Evolutionary conservation across 1,139 yeast species (phyloP).

Genomic region (Suhomyces taliae): DNA sequence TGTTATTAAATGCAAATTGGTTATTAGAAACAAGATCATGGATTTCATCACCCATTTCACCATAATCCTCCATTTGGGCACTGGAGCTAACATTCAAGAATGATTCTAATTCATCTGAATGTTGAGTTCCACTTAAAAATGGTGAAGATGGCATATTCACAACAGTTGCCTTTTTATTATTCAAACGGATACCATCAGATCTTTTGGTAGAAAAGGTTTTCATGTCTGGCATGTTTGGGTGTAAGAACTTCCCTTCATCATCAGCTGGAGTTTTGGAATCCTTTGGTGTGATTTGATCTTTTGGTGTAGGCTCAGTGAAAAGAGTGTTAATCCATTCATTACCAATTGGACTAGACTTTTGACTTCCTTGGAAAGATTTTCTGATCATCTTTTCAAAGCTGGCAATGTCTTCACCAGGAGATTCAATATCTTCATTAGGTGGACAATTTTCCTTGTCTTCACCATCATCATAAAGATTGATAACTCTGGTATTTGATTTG

Average conservation of each 20-base stretch:
- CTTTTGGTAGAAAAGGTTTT: slow-evolving; percentile 28
- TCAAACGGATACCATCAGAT: slow-evolving; percentile 20
- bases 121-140: slow-evolving; percentile 18
- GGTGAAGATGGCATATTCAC: slow-evolving; percentile 50
- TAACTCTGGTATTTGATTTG: slow-evolving; percentile 47
- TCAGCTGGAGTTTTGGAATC: slow-evolving; percentile 40
- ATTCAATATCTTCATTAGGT: slow-evolving; percentile 23
- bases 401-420: slow-evolving; percentile 22
- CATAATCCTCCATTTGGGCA: slow-evolving; percentile 13
- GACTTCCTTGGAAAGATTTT: slow-evolving; percentile 34
- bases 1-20: slow-evolving; percentile 13
- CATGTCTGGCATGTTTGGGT: slow-evolving; percentile 30
- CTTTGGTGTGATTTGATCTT: slow-evolving; percentile 43
- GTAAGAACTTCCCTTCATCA: slow-evolving; percentile 16
- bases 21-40: slow-evolving; percentile 16
- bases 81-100: slow-evolving; percentile 17
- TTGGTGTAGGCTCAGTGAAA: slow-evolving; percentile 48
- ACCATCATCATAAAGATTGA: slow-evolving; percentile 37
- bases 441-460: slow-evolving; percentile 49
- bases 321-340: slow-evolving; percentile 40
- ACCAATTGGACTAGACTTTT: slow-evolving; percentile 32
- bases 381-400: slow-evolving; percentile 44
- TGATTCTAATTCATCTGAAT: slow-evolving; percentile 19
- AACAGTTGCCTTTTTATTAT: slow-evolving; percentile 24
- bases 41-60: slow-evolving; percentile 20